Percentiles rank a stretch among this genome's conserved stretches.
These are phyloP conservation scores for Hypoxylon sp. DNA, from an alignment of 2,329 filamentous ascomycete species.

Conservation along the genomic window DNA sequence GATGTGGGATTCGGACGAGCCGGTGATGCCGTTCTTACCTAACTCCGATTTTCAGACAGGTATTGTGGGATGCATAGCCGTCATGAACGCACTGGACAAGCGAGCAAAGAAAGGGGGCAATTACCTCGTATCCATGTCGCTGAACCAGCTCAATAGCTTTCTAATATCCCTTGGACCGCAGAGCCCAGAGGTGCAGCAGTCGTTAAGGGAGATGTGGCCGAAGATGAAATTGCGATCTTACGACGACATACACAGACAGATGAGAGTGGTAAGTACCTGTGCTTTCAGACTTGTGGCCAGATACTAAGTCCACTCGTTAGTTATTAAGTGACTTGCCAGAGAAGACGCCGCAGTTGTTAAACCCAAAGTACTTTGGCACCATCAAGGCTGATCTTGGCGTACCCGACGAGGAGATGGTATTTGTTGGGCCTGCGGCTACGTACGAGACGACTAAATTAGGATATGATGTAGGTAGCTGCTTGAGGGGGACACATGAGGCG, in stretches of 20 bases:
- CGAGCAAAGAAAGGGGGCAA: conserved; percentile 48
- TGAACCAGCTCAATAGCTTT: conserved; percentile 54
- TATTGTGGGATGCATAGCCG: conserved; percentile 51
- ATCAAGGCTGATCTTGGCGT: conserved; percentile 50
- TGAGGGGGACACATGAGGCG: conserved; percentile 49
- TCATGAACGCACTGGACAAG: conserved; percentile 51
- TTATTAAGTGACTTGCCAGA: conserved; percentile 44
- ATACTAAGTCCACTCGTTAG: conserved; percentile 34
- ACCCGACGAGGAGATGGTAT: conserved; percentile 51
- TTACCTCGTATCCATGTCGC: conserved; percentile 53
- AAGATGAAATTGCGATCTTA: conserved; percentile 51
- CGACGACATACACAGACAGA: conserved; percentile 53
- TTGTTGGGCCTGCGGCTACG: conserved; percentile 50
- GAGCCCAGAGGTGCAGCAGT: conserved; percentile 45
- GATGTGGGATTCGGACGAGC: conserved; percentile 52
- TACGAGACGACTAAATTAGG: conserved; percentile 50
- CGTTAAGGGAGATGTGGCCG: conserved; percentile 48
- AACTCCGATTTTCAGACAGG: conserved; percentile 54
- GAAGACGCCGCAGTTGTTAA: conserved; percentile 47
- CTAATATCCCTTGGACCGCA: conserved; percentile 52
- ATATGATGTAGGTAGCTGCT: conserved; percentile 53
- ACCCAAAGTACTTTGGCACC: conserved; percentile 47
- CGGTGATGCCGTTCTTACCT: conserved; percentile 52
- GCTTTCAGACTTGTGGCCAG: neutral
- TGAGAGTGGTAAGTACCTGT: conserved; percentile 49